Base-by-base conservation (phyloP, 306 rosid genomes). In the Prunus persica region DNA sequence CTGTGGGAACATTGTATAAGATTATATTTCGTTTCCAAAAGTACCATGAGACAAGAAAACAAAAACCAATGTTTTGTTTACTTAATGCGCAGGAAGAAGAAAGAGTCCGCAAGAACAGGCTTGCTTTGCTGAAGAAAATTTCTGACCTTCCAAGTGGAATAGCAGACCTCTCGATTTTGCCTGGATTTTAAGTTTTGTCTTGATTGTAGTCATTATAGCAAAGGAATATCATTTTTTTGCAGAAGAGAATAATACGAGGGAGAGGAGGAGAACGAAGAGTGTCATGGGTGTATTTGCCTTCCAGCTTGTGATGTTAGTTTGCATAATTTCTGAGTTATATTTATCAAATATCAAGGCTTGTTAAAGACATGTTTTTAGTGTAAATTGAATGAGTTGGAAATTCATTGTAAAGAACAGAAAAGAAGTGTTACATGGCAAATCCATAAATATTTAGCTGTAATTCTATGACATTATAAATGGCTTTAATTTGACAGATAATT, bases 131-230 rank as follows among this genome's bases (percentile, higher is more conserved):
- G 15, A 94, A 89, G 81, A 88, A 79, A 76, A 88, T 94, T 79
- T 86, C 98, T 30, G 94, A 94, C 57, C 98, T 94, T 34, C 94
- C 98, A 32, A 87, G 71, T 77, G 98, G 97, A 67, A 84, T 92
- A 75, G 98, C 91, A 47, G 98, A 92, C 75, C 89, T 94, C 24
- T 85, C 97, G 22, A 57, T 86, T 74, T 78, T 94, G 55, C 96
- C 98, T 2, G 98, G 98, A 76, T 94, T 94, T 82, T 92, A 67
- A 87, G 84, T 78, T 61, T 32, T 70, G 1, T 8, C 22, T 63
- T 47, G 71, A 76, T 78, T 80, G 5, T 61, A 13, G 66, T 30
- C 15, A 19, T 52, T 57, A 32, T 30, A 10, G 63, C 38, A 19
- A 52, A 30, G 49, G 63, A 28, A 71, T 20, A 3, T 6, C 64